phyloP scores from a whole-genome alignment of 2,329 filamentous ascomycete species.

The Ophiostoma angusticollis region DNA sequence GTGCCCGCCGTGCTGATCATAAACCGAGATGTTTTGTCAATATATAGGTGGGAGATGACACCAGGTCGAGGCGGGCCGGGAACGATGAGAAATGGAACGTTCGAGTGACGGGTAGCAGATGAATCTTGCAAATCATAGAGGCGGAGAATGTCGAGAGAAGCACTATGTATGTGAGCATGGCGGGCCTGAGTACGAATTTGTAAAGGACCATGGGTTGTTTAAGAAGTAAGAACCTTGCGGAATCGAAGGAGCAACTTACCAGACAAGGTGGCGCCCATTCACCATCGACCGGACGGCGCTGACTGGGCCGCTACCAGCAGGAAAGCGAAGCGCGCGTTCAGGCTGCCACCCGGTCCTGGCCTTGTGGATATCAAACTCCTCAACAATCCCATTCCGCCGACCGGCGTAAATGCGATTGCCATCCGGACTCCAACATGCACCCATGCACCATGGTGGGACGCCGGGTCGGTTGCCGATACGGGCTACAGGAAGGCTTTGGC shows the following conservation, averaged over 20 bases:
- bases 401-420: conserved; percentile 94
- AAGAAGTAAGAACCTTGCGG: conserved; percentile 1
- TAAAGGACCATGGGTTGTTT: too few species aligned
- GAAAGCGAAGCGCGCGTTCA: conserved; percentile 73
- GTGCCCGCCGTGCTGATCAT: conserved; percentile 90
- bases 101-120: conserved; percentile 54
- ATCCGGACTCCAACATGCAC: conserved; percentile 89
- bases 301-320: conserved; percentile 76
- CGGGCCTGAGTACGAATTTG: too few species aligned
- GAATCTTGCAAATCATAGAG: conserved; percentile 75
- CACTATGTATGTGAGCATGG: too few species aligned
- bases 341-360: conserved; percentile 54
- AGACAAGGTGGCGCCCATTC: conserved; percentile 83
- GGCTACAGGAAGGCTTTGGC: conserved; percentile 64
- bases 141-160: conserved; percentile 83
- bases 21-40: conserved; percentile 78
- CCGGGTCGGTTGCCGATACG: conserved; percentile 60
- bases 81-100: conserved; percentile 90
- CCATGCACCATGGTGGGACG: conserved; percentile 94
- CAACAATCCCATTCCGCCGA: conserved; percentile 79
- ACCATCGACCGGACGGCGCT: conserved; percentile 82
- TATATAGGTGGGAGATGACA: conserved; percentile 72
- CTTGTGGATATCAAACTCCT: conserved; percentile 84
- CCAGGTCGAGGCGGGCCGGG: conserved; percentile 74
- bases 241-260: conserved; percentile 22